phyloP scores from a whole-genome alignment of 2,329 filamentous ascomycete species.

The Trichocomaceae sp. region DNA sequence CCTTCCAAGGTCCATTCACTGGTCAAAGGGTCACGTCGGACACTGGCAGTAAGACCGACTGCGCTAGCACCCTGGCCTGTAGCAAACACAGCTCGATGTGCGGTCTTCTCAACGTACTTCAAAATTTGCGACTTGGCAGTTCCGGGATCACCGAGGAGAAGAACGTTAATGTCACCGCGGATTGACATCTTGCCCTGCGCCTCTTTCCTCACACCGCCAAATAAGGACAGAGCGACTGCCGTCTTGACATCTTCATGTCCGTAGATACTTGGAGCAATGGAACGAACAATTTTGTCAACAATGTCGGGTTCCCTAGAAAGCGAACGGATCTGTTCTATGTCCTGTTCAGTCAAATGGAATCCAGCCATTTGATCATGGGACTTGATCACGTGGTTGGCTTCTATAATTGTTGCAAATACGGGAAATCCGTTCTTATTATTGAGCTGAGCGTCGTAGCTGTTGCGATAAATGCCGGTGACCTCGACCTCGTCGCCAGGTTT shows the following conservation, averaged over 20 bases:
- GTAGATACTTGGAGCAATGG: conserved; percentile 95
- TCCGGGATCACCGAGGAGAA: conserved; percentile 92
- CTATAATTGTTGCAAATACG: conserved; percentile 93
- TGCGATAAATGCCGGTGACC: conserved; percentile 91
- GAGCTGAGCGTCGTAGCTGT: conserved; percentile 94
- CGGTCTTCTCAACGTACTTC: conserved; percentile 97
- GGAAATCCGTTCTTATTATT: conserved; percentile 99
- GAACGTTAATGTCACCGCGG: conserved; percentile 94
- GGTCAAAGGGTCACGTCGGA: conserved; percentile 89
- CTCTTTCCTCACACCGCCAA: conserved; percentile 87
- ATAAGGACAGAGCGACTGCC: conserved; percentile 85
- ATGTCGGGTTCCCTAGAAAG: conserved; percentile 87
- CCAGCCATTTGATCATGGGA: conserved; percentile 95
- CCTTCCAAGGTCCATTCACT: conserved; percentile 97
- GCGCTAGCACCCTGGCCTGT: conserved; percentile 96
- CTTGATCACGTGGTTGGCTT: conserved; percentile 96
- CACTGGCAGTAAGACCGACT: conserved; percentile 93
- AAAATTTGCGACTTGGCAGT: conserved; percentile 96
- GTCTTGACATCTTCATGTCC: conserved; percentile 97
- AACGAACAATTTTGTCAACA: conserved; percentile 84
- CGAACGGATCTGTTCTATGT: conserved; percentile 82
- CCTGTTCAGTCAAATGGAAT: conserved; percentile 89
- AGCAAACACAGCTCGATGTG: conserved; percentile 92
- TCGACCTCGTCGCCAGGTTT: conserved; percentile 98
- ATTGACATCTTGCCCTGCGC: conserved; percentile 85